phyloP scores from a whole-genome alignment of 164 flowering plant genomes.

The Magnolia officinalis region DNA sequence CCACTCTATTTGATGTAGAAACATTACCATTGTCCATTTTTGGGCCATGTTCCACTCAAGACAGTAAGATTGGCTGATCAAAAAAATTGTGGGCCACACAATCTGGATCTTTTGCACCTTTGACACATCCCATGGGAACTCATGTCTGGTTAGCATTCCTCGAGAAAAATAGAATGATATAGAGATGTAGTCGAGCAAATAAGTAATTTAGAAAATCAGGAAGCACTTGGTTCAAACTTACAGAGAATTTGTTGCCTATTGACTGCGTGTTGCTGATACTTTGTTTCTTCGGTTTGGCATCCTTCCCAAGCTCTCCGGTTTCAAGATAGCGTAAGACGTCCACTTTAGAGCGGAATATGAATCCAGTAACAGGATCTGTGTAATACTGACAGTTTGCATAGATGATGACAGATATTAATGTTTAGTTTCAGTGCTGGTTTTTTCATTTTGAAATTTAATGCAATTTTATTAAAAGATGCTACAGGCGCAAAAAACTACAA shows the following conservation, averaged over 20 bases:
- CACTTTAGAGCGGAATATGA: slow-evolving; percentile 6
- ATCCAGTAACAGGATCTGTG: slow-evolving; percentile 48
- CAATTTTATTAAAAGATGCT: too few species aligned
- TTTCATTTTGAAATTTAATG: too few species aligned
- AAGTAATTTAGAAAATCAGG: not conserved
- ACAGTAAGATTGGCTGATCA: not conserved
- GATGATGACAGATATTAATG: not conserved
- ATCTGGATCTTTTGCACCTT: not conserved
- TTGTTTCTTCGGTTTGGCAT: not conserved
- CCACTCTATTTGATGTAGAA: not conserved
- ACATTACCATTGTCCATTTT: not conserved
- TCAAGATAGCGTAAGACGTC: slow-evolving; percentile 5
- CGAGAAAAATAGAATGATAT: not conserved
- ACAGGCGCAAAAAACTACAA: too few species aligned
- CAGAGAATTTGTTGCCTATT: slow-evolving; percentile 23
- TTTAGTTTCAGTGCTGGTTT: too few species aligned
- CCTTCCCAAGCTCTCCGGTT: slow-evolving; percentile 6
- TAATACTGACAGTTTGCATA: slow-evolving; percentile 39
- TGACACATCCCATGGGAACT: not conserved
- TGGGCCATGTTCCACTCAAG: not conserved
- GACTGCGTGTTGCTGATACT: not conserved
- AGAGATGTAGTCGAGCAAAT: not conserved
- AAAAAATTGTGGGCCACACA: not conserved
- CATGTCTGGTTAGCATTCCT: not conserved
- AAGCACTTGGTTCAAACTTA: slow-evolving; percentile 23